These are phyloP conservation scores for Globisporangium iwayamae DNA, from an alignment of 352 stramenopile genomes.

Conservation along the genomic window DNA sequence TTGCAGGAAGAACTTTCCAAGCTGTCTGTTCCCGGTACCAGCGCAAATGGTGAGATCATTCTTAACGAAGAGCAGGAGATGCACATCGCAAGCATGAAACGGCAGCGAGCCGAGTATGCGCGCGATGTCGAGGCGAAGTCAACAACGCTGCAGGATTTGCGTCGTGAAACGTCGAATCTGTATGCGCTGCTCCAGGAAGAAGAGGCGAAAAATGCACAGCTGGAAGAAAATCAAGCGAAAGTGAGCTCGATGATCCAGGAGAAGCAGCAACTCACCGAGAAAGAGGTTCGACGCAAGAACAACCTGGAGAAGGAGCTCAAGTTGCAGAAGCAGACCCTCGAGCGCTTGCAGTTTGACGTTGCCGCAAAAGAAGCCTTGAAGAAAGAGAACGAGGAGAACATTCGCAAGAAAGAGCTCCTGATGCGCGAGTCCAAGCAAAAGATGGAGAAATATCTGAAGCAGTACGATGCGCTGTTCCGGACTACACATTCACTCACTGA, in stretches of 20 bases:
- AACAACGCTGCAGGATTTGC: constrained; percentile 59
- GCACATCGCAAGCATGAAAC: constrained; percentile 66
- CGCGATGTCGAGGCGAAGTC: constrained; percentile 71
- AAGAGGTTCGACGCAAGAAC: constrained; percentile 57
- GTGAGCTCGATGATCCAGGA: constrained; percentile 46
- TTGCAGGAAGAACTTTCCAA: constrained; percentile 65
- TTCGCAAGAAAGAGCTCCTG: constrained; percentile 63
- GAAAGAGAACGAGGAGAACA: constrained; percentile 56
- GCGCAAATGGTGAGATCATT: constrained; percentile 31
- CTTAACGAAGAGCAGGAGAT: constrained; percentile 72
- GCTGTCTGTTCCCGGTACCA: constrained; percentile 37
- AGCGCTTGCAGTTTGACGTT: constrained; percentile 41
- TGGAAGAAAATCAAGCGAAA: constrained; percentile 52
- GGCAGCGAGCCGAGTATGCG: constrained; percentile 60
- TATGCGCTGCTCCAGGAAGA: constrained; percentile 59
- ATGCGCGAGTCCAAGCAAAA: constrained; percentile 82
- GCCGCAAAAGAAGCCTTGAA: constrained; percentile 37
- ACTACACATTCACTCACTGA: constrained; percentile 74
- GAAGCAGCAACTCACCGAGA: constrained; percentile 58
- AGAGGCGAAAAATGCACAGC: constrained; percentile 50
- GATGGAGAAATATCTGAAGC: constrained; percentile 86
- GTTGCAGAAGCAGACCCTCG: constrained; percentile 57
- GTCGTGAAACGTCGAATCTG: constrained; percentile 63
- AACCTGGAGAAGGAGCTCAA: constrained; percentile 73
- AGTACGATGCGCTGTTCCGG: constrained; percentile 83